Percentiles rank a stretch among this genome's conserved stretches.
Evolutionary conservation across 2,329 filamentous ascomycete genomes (phyloP).

Genomic region (Magnaporthiopsis incrustans): DNA sequence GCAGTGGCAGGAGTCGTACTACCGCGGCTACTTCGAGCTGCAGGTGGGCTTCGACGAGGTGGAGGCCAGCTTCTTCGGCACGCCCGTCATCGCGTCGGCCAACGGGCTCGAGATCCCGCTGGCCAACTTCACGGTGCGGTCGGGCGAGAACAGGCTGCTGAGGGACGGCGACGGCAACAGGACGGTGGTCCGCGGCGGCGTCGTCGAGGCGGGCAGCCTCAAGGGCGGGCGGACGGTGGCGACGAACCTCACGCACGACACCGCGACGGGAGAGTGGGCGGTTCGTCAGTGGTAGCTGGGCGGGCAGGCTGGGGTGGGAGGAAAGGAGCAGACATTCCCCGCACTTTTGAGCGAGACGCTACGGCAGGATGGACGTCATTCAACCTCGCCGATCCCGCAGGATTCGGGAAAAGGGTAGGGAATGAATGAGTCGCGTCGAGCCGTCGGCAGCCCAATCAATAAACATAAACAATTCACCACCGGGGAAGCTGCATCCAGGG

Average conservation of each 20-base stretch:
- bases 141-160: conserved; percentile 50
- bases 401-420: no score
- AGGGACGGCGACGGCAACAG: conserved; percentile 13
- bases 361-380: no score
- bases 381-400: neutral
- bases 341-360: no score
- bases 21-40: conserved; percentile 65
- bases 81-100: conserved; percentile 47
- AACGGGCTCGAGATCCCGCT: conserved; percentile 59
- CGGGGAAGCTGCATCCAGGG: neutral
- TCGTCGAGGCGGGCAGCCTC: conserved; percentile 46
- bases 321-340: no score
- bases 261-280: conserved; percentile 10
- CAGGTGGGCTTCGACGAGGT: conserved; percentile 48
- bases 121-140: conserved; percentile 61
- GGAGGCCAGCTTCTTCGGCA: conserved; percentile 57
- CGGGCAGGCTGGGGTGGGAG: no score
- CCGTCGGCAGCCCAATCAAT: neutral
- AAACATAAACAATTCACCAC: neutral
- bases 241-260: conserved; percentile 42
- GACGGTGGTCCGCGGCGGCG: conserved; percentile 29
- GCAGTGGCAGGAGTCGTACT: conserved; percentile 67
- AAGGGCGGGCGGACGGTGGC: conserved; percentile 34
- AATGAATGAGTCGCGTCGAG: no score
- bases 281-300: conserved; percentile 7